Percentiles rank a stretch among this genome's conserved stretches.
These are phyloP conservation scores for Wickerhamomyces alni DNA, from an alignment of 805 yeast species.

Conservation along the genomic window DNA sequence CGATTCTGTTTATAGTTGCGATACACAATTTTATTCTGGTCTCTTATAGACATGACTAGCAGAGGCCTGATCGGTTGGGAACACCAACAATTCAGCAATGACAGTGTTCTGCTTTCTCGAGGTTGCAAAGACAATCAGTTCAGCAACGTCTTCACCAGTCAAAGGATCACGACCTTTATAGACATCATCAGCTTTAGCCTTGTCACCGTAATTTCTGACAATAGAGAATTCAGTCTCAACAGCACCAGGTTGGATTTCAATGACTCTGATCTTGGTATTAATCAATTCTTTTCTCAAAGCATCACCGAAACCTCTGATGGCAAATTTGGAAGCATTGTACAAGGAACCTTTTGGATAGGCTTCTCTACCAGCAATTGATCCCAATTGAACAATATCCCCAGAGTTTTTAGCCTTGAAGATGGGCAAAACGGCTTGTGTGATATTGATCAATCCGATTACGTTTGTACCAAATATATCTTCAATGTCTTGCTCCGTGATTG, in stretches of 20 bases:
- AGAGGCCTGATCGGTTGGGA: conserved; percentile 83
- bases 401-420: conserved; percentile 61
- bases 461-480: conserved; percentile 78
- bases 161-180: conserved; percentile 53
- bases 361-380: conserved; percentile 76
- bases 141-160: conserved; percentile 55
- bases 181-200: conserved; percentile 45
- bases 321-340: conserved; percentile 72
- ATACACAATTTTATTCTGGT: conserved; percentile 45
- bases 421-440: conserved; percentile 76
- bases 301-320: conserved; percentile 65
- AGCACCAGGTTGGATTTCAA: conserved; percentile 64
- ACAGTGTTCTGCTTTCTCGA: conserved; percentile 55
- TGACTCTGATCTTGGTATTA: conserved; percentile 59
- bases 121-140: conserved; percentile 50
- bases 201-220: conserved; percentile 56
- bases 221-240: conserved; percentile 64
- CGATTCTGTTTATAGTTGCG: too few relatives aligned
- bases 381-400: conserved; percentile 71
- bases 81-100: conserved; percentile 70
- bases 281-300: conserved; percentile 71
- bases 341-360: conserved; percentile 76
- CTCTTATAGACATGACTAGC: conserved; percentile 57
- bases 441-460: conserved; percentile 75
- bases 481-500: conserved; percentile 57